Evolutionary conservation across 129 eudicot genomes (phyloP).

Genomic region (Artemisia annua): DNA sequence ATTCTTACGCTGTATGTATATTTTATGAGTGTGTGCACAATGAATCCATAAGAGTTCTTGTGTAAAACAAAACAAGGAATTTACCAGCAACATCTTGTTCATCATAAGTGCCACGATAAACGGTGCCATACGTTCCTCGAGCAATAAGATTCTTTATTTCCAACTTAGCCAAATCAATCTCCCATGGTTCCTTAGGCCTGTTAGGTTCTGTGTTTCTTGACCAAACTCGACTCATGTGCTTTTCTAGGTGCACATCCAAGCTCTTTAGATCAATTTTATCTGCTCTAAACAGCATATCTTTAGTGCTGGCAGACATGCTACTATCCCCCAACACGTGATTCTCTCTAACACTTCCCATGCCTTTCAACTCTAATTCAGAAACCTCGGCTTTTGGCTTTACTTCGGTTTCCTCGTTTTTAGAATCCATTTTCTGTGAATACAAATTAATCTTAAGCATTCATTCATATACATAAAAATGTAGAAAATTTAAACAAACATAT

Average conservation of each 20-base stretch:
- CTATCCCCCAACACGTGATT: slow-evolving; percentile 33
- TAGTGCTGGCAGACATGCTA: slow-evolving; percentile 56
- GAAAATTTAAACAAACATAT: neutral
- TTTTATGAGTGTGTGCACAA: neutral
- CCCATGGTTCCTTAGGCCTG: slow-evolving; percentile 80
- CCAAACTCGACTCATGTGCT: slow-evolving; percentile 82
- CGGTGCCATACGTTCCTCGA: slow-evolving; percentile 90
- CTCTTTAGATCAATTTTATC: slow-evolving; percentile 82
- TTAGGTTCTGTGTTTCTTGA: slow-evolving; percentile 49
- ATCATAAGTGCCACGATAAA: slow-evolving; percentile 82
- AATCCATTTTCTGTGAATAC: slow-evolving; percentile 47
- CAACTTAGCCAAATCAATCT: slow-evolving; percentile 78
- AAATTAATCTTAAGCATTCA: slow-evolving; percentile 1
- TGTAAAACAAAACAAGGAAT: neutral
- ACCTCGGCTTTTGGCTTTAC: slow-evolving; percentile 39
- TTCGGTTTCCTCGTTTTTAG: slow-evolving; percentile 35
- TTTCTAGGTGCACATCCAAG: slow-evolving; percentile 84
- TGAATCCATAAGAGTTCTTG: neutral
- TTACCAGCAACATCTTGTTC: slow-evolving; percentile 94
- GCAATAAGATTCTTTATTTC: slow-evolving; percentile 70
- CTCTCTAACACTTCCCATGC: slow-evolving; percentile 42
- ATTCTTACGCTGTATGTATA: neutral
- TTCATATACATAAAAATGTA: neutral
- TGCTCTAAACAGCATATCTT: slow-evolving; percentile 88
- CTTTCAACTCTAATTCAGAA: slow-evolving; percentile 42